phyloP scores from a whole-genome alignment of 2,329 filamentous ascomycete species.

The Beauveria sp. region DNA sequence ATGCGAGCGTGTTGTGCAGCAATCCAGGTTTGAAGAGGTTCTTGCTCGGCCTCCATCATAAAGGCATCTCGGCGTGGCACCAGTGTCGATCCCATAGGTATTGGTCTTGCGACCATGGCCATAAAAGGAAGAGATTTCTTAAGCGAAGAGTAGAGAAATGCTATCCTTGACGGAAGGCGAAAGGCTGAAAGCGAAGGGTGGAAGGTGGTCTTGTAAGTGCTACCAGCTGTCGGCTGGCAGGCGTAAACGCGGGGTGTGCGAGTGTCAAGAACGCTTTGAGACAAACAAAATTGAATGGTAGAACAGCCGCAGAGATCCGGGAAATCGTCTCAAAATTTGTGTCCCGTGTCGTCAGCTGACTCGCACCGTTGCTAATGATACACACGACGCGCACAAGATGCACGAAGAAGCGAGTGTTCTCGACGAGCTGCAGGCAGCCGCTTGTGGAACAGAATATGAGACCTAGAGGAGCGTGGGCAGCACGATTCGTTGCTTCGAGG shows the following conservation, averaged over 20 bases:
- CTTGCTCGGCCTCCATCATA: not conserved
- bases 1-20: constrained; percentile 1
- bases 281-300: not conserved
- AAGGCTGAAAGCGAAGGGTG: not conserved
- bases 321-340: not conserved
- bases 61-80: not conserved
- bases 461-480: not conserved
- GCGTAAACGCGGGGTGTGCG: not conserved
- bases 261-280: not conserved
- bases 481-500: not conserved
- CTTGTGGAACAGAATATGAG: not conserved
- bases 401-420: not conserved
- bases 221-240: not conserved
- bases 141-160: not conserved
- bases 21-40: constrained; percentile 7
- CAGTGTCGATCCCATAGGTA: not conserved
- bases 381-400: not conserved
- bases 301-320: not conserved
- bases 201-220: not conserved
- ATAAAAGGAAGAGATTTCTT: not conserved
- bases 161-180: not conserved
- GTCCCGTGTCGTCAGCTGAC: not conserved
- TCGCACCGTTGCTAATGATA: not conserved
- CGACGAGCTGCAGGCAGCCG: not conserved
- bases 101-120: not conserved